Conservation (phyloP, 2,329 filamentous ascomycete genomes). For the Botrytis hyacinthi region DNA sequence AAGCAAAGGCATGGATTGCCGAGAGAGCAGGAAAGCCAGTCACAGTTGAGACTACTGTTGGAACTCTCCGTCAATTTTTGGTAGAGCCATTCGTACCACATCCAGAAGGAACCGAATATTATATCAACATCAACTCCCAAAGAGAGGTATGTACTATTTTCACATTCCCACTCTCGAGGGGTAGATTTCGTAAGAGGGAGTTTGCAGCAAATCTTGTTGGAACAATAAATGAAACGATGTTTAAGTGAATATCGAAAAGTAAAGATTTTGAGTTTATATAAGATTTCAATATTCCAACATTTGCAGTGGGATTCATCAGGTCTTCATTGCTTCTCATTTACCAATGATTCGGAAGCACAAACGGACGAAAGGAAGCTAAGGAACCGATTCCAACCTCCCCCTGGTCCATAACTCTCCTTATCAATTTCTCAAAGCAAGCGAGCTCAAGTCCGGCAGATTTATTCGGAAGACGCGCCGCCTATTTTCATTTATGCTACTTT, state of each 20-base stretch:
- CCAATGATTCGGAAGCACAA: slow-evolving; percentile 21
- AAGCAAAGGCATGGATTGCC: slow-evolving; percentile 91
- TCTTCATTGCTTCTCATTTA: slow-evolving; percentile 28
- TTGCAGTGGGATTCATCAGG: slow-evolving; percentile 28
- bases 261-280: slow-evolving; percentile 20
- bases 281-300: slow-evolving; percentile 15
- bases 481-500: slow-evolving; percentile 8
- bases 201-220: neutral
- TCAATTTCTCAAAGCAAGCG: slow-evolving; percentile 24
- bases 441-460: slow-evolving; percentile 30
- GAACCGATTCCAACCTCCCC: slow-evolving; percentile 30
- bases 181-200: neutral
- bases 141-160: slow-evolving; percentile 77
- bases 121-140: slow-evolving; percentile 99
- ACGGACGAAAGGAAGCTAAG: slow-evolving; percentile 38
- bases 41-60: slow-evolving; percentile 87
- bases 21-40: slow-evolving; percentile 88
- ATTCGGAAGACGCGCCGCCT: slow-evolving; percentile 22
- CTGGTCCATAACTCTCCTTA: slow-evolving; percentile 17
- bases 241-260: slow-evolving; percentile 41
- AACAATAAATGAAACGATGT: slow-evolving; percentile 1
- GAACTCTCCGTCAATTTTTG: slow-evolving; percentile 89
- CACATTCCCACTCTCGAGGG: neutral
- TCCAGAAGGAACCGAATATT: slow-evolving; percentile 94
- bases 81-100: slow-evolving; percentile 99